Evolutionary conservation across 108 stramenopile genomes (phyloP), one percentile per base, ranked within the genome.

Genomic region (Pseudonitzschia delicatissima): DNA sequence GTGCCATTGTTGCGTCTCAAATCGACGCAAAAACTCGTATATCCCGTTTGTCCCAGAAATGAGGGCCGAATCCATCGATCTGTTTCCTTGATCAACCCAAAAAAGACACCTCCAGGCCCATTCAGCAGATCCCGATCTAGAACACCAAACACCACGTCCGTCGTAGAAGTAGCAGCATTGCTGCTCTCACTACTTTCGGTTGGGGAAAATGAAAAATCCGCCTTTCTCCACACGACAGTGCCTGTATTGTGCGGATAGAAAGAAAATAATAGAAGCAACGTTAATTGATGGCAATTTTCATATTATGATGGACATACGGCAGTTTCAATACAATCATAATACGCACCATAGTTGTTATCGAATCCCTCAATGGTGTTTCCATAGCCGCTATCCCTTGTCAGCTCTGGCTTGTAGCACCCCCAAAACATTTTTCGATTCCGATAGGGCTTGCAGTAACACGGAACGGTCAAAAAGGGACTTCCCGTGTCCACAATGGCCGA

Each of bases 41-140:
- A 63, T 17, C 60, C 53, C 20, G 81, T 82, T 62, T 87, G 86
- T 31, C 70, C 72, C 25, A 87, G 34, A 60, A 87, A 87, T 0
- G 80, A 79, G 9, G 86, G 86, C 29, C 86, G 70, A 13, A 87
- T 87, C 74, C 81, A 67, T 15, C 37, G 67, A 45, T 79, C 76
- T 11, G 82, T 87, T 31, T 84, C 58, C 49, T 69, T 73, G 29
- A 87, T 77, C 17, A 87, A 64, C 0, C 86, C 86, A 39, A 87
- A 73, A 45, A 84, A 84, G 11, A 87, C 76, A 15, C 86, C 86
- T 35, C 86, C 86, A 0, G 82, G 75, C 11, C 86, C 80, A 65
- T 66, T 68, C 42, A 87, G 37, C 2, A 87, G 27, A 18, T 45
- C 61, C 25, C 68, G 72, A 31, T 51, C 62, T 3, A 72, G 57